phyloP scores from a whole-genome alignment of 306 rosid species.

The Medicago ruthenica region DNA sequence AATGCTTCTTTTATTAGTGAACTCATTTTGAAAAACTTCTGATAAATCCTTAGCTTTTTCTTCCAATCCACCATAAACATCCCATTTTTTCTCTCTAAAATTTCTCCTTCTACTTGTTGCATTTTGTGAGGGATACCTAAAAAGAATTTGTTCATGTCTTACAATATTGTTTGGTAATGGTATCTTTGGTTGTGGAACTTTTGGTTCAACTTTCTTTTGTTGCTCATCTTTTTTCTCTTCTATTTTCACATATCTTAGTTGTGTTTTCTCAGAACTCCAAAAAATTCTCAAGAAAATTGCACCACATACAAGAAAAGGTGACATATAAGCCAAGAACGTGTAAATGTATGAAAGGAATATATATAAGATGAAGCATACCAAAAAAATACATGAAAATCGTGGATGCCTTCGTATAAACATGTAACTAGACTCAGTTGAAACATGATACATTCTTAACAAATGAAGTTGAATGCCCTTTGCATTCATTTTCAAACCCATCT shows the following conservation, averaged over 20 bases:
- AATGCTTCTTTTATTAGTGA: not conserved
- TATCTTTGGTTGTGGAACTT: not conserved
- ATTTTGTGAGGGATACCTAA: slow-evolving; percentile 43
- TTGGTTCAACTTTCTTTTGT: slow-evolving; percentile 21
- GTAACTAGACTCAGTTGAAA: slow-evolving; percentile 48
- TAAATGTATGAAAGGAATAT: slow-evolving; percentile 57
- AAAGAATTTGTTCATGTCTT: slow-evolving; percentile 24
- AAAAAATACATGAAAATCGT: slow-evolving; percentile 43
- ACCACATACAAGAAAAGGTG: slow-evolving; percentile 66
- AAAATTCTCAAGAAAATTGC: slow-evolving; percentile 62
- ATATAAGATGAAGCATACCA: slow-evolving; percentile 47
- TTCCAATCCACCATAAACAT: slow-evolving; percentile 41
- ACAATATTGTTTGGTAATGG: not conserved
- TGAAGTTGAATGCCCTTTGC: slow-evolving; percentile 53
- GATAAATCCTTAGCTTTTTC: slow-evolving; percentile 39
- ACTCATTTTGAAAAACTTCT: slow-evolving; percentile 34
- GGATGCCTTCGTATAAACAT: slow-evolving; percentile 59
- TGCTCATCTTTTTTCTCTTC: slow-evolving; percentile 37
- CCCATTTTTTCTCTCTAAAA: slow-evolving; percentile 52
- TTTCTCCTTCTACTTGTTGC: slow-evolving; percentile 62
- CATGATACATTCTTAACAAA: slow-evolving; percentile 45
- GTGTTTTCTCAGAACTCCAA: slow-evolving; percentile 75
- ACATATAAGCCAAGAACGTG: slow-evolving; percentile 54
- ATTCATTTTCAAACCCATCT: slow-evolving; percentile 60
- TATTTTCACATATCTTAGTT: slow-evolving; percentile 40